Evolutionary conservation across 495 filamentous ascomycete genomes (phyloP), one percentile per base, ranked within the genome.

Genomic region (Neurospora cerealis): DNA sequence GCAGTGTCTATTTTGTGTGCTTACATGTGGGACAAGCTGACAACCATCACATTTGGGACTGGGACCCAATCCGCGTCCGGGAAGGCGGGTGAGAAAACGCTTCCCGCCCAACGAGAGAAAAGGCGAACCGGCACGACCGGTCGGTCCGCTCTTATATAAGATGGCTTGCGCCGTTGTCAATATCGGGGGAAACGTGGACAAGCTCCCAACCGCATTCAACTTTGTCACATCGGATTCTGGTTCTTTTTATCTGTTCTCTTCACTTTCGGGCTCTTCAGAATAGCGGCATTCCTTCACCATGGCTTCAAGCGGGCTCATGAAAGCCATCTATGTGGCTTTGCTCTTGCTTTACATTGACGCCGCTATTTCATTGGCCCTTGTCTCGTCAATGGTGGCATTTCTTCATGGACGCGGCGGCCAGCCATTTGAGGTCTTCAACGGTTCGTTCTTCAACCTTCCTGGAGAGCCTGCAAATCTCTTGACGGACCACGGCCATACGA

Each of bases 351-450:
- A 80, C 75, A 77, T 85, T 38, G 84, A 86, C 70, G 81, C 79
- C 3, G 79, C 82, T 75, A 82, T 87, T 75, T 82, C 84, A 72
- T 62, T 86, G 39, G 77, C 79, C 19, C 80, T 88, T 46, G 82
- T 87, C 70, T 86, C 83, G 46, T 82, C 79, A 75, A 87, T 85
- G 82, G 84, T 86, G 37, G 78, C 79, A 9, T 89, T 85, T 77
- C 73, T 88, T 4, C 83, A 87, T 74, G 72, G 75, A 36, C 78
- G 73, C 28, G 81, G 81, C 48, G 75, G 78, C 28, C 81, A 85
- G 11, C 77, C 81, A 2, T 83, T 83, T 36, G 77, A 75, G 4
- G 75, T 84, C n/a, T n/a, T n/a, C n/a, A n/a, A 74, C 60, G 82
- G 78, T 9, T 74, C 76, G 5, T 74, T 74, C 21, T 81, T 84